Percentiles rank a stretch among this genome's conserved stretches.
Evolutionary conservation across 352 stramenopile species (phyloP).

Genomic region (Pythium monospermum): DNA sequence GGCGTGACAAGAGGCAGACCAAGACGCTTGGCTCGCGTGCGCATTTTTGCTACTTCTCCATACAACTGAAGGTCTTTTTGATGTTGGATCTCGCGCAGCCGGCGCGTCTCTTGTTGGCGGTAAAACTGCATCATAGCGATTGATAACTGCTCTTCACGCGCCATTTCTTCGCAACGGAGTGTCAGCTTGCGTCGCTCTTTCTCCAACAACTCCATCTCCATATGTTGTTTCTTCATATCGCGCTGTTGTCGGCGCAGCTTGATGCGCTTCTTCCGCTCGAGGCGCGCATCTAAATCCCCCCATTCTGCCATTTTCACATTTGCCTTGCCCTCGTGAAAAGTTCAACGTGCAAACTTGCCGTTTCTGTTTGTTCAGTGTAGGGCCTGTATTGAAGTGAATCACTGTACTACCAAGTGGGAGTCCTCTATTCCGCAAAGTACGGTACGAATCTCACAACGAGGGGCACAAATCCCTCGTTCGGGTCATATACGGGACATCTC

Average conservation of each 20-base stretch:
- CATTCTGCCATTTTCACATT: conserved; percentile 34
- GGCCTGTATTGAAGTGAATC: no score
- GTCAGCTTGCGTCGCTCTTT: conserved; percentile 28
- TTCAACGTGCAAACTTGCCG: conserved; percentile 3
- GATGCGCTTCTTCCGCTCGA: conserved; percentile 43
- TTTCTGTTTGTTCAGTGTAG: conserved; percentile 1
- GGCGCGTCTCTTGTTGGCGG: conserved; percentile 8
- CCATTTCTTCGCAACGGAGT: conserved; percentile 43
- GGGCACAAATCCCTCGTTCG: not conserved
- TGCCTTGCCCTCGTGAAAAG: not conserved
- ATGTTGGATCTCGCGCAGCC: conserved; percentile 16
- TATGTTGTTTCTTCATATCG: conserved; percentile 31
- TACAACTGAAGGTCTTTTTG: conserved; percentile 37
- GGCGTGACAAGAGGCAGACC: conserved; percentile 32
- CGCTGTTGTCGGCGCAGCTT: conserved; percentile 43
- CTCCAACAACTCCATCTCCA: conserved; percentile 25
- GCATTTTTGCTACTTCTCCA: conserved; percentile 17
- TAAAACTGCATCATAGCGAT: conserved; percentile 32
- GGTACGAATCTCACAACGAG: no score
- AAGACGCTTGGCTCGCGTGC: conserved; percentile 27
- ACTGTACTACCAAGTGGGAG: no score
- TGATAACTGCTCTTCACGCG: conserved; percentile 46
- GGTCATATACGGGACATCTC: not conserved
- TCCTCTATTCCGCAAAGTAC: conserved; percentile 6
- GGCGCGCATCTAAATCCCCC: conserved; percentile 37